A percentile compares a stretch with the other conserved stretches of the same genome.
Evolutionary conservation across 225 moss, liverwort and hornwort genomes (phyloP).

Genomic region (Sphagnum contortum): DNA sequence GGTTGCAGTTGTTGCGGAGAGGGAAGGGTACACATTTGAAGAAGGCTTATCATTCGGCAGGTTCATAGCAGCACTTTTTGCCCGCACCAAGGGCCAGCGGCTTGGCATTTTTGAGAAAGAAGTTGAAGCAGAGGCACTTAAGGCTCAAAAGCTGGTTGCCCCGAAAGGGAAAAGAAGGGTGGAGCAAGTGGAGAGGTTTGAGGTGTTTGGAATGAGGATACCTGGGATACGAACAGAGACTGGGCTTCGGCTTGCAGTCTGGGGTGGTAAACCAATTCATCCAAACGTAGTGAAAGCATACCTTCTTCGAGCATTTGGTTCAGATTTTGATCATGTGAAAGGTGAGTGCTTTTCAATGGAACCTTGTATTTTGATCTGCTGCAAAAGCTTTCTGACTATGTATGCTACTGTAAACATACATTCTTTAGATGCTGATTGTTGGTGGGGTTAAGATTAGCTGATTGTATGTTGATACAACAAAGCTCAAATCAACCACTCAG

Average conservation of each 20-base stretch:
- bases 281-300: slow-evolving; percentile 42
- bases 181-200: slow-evolving; percentile 33
- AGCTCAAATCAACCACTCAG: too few species aligned
- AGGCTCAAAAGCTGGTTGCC: background rate
- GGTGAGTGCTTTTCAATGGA: slow-evolving; percentile 7
- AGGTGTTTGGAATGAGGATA: slow-evolving; percentile 44
- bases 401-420: background rate
- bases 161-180: slow-evolving; percentile 17
- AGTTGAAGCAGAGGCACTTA: slow-evolving; percentile 16
- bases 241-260: slow-evolving; percentile 33
- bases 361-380: too few species aligned
- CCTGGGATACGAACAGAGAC: slow-evolving; percentile 42
- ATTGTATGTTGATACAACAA: too few species aligned
- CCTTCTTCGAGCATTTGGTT: slow-evolving; percentile 40
- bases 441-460: background rate
- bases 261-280: slow-evolving; percentile 34
- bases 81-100: slow-evolving; percentile 43
- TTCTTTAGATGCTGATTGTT: background rate
- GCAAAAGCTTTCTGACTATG: too few species aligned
- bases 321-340: slow-evolving; percentile 45
- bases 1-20: slow-evolving; percentile 54
- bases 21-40: slow-evolving; percentile 48
- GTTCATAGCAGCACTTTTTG: slow-evolving; percentile 39
- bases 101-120: slow-evolving; percentile 30
- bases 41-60: slow-evolving; percentile 54